A percentile compares a stretch with the other conserved stretches of the same genome.
Evolutionary conservation across 2,329 filamentous ascomycete species (phyloP).

Genomic region (Xylariaceae sp.): DNA sequence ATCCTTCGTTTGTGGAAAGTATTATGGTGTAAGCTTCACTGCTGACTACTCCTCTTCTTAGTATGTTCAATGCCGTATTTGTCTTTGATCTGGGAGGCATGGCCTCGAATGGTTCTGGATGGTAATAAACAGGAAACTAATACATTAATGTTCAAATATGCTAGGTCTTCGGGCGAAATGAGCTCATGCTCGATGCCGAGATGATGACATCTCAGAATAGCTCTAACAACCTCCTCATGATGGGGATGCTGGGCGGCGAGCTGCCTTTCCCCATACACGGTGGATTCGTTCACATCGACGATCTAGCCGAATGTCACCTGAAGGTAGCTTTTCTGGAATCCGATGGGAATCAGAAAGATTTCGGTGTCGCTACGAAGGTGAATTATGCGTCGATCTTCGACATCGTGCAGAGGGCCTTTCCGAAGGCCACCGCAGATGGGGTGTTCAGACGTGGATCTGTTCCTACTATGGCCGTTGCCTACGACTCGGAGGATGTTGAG

Average conservation of each 20-base stretch:
- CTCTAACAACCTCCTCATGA: constrained; percentile 26
- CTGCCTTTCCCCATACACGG: constrained; percentile 17
- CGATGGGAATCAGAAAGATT: constrained; percentile 11
- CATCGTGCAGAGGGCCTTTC: constrained; percentile 21
- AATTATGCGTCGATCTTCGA: constrained; percentile 21
- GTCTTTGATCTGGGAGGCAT: no score
- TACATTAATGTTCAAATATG: no score
- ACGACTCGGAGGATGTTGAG: constrained; percentile 17
- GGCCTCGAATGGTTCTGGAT: no score
- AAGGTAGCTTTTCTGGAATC: constrained; percentile 18
- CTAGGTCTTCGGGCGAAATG: constrained; percentile 28
- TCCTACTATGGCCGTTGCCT: constrained; percentile 14
- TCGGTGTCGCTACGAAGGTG: constrained; percentile 19
- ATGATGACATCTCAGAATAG: constrained; percentile 26
- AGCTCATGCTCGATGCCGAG: constrained; percentile 20
- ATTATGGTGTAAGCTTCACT: no score
- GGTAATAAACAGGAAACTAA: no score
- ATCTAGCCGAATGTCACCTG: constrained; percentile 22
- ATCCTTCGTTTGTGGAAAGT: no score
- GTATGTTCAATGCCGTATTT: no score
- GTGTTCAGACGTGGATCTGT: constrained; percentile 22
- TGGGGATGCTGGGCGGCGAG: constrained; percentile 19
- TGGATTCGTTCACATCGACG: constrained; percentile 21
- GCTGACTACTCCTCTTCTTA: no score
- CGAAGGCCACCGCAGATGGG: constrained; percentile 21